Evolutionary conservation across 1,284 basidiomycete species (phyloP), one percentile per base, ranked within the genome.

Genomic region (Boletus sp.): DNA sequence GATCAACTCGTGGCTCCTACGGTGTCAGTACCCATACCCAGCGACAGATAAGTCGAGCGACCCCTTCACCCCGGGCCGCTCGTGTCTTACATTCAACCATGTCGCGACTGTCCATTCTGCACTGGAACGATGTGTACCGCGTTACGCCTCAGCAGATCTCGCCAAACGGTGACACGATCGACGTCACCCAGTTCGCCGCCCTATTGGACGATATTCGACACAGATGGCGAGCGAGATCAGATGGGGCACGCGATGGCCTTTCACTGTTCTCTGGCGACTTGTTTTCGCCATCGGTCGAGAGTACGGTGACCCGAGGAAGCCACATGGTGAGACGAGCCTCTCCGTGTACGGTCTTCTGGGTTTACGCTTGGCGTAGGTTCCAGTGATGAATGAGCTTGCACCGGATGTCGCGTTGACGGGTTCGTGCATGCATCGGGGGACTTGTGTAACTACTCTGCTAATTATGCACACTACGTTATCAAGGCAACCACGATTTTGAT

Each of bases 221-320:
- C 54, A 67, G 72, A 39, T 90, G 87, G 87, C 59, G 72, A 4
- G 53, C 71, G 43, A 73, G 79, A 57, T 65, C 74, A 13, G 82
- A 85, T 63, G 81, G 81, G 3, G 74, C 76, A 49, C 78, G 77
- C 59, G 88, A 92, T 63, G 94, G 94, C 0, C 77, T 97, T 4
- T 80, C 89, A 0, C 75, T 97, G 3, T 97, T 96, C 74, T 94
- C 91, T 31, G 94, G 94, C 7, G 94, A 96, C 71, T 77, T 92
- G 5, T 94, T 94, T 71, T 87, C 88, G 20, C 94, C 93, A 0
- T 92, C 89, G 4, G 83, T 94, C 1, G 93, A 96, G 74, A 92
- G 88, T 65, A 87, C 88, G 9, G 87, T 97, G 24, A 96, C 94
- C 4, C 78, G 94, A 71, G 94, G 94, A 44, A 93, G 89, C 59